phyloP scores from a whole-genome alignment of 345 rosid species.

The Stellera chamaejasme region DNA sequence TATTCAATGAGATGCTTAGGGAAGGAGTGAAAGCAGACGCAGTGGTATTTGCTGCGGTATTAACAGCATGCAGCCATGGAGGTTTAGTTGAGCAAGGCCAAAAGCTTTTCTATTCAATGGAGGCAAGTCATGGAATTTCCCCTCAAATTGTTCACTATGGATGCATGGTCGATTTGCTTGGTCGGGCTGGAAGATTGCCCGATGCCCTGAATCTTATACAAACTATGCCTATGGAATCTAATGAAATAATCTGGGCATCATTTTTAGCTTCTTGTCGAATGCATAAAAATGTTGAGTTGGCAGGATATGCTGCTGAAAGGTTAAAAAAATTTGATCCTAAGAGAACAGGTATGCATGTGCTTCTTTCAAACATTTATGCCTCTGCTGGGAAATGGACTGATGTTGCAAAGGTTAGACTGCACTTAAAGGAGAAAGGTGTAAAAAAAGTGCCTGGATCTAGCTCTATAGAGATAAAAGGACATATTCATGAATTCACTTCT shows the following conservation, averaged over 20 bases:
- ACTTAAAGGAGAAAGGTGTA: slow-evolving; percentile 35
- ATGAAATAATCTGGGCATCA: slow-evolving; percentile 48
- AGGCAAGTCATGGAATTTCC: slow-evolving; percentile 24
- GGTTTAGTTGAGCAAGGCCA: slow-evolving; percentile 39
- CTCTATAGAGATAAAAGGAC: slow-evolving; percentile 30
- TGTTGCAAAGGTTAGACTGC: slow-evolving; percentile 36
- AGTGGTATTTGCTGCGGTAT: slow-evolving; percentile 28
- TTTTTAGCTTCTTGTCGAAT: slow-evolving; percentile 41
- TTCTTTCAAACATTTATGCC: slow-evolving; percentile 43
- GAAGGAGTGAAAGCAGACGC: slow-evolving; percentile 39
- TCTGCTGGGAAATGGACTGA: slow-evolving; percentile 41
- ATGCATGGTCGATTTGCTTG: slow-evolving; percentile 52
- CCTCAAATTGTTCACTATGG: slow-evolving; percentile 47
- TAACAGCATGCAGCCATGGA: slow-evolving; percentile 43
- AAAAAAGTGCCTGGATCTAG: slow-evolving; percentile 40
- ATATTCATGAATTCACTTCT: slow-evolving; percentile 32
- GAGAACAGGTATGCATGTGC: slow-evolving; percentile 32
- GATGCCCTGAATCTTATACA: slow-evolving; percentile 42
- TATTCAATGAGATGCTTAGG: slow-evolving; percentile 33
- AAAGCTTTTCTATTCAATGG: slow-evolving; percentile 40
- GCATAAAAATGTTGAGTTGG: slow-evolving; percentile 30
- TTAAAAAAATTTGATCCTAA: slow-evolving; percentile 21
- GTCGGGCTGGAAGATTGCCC: slow-evolving; percentile 38
- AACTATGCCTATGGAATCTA: slow-evolving; percentile 41
- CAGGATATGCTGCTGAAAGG: slow-evolving; percentile 35